Evolutionary conservation across 2,329 filamentous ascomycete species (phyloP), one percentile per base, ranked within the genome.

Genomic region (Trichoderma endophyticum): DNA sequence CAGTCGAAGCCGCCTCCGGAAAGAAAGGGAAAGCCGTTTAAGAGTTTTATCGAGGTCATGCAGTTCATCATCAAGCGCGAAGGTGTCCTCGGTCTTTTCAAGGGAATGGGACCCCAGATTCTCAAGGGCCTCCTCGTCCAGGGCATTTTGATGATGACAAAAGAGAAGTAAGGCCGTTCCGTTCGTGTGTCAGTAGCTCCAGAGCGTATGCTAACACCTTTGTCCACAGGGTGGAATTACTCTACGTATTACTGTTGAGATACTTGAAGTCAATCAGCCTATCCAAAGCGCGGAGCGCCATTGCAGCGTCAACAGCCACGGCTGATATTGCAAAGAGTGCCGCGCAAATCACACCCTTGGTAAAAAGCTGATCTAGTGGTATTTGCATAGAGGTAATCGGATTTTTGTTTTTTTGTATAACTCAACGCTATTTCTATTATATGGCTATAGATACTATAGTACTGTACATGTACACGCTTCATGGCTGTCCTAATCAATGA

Each of bases 91-190:
- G 92, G 92, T n/a, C 86, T 99, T 1, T 99, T 98, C 86, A 99
- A 99, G 84, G 96, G 96, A 56, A 97, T 99, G 76, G 94, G 90
- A 0, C 96, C 96, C 3, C 96, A 99, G 81, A 92, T 99, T 66
- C 82, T 94, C 72, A 99, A 99, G 83, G 96, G 96, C 1, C 83
- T 99, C 67, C 81, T 99, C 63, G 96, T 99, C 3, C 96, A 99
- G 80, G 96, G 96, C 64, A 90, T 99, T 71, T 86, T 99, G 51
- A 99, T 99, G 96, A 99, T 98, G 94, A 96, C 94, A 62, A 99
- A 99, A 84, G 96, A 99, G 83, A 89, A 94, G 93, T 94, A 86
- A 76, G 66, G 86, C 78, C 8, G 4, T 63, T 1, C 39, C 4
- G 14, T n/a, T 21, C 32, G 2, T 36, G 6, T 6, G 6, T 26